Evolutionary conservation across 345 rosid species (phyloP).

Genomic region (Boechera retrofracta): DNA sequence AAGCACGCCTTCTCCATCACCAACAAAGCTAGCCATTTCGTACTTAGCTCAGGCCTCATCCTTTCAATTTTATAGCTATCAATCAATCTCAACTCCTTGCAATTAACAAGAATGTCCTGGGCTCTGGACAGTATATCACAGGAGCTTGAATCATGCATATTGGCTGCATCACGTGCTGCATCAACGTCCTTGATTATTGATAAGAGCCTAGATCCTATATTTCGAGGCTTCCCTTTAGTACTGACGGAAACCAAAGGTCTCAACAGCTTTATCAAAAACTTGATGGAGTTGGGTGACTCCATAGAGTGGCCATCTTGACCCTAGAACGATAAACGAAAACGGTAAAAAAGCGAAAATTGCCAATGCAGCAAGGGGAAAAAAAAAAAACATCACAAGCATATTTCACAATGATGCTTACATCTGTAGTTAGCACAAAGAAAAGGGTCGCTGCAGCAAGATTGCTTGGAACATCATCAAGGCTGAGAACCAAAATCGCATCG

Average conservation of each 20-base stretch:
- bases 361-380: not conserved
- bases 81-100: slow-evolving; percentile 66
- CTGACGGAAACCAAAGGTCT: slow-evolving; percentile 62
- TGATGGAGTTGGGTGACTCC: slow-evolving; percentile 67
- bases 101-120: slow-evolving; percentile 67
- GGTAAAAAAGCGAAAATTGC: not conserved
- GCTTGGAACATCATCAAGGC: slow-evolving; percentile 77
- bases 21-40: slow-evolving; percentile 87
- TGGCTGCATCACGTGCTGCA: too few species aligned
- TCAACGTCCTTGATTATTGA: slow-evolving; percentile 62
- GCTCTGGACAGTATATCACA: slow-evolving; percentile 65
- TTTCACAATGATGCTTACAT: slow-evolving; percentile 57
- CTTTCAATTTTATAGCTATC: slow-evolving; percentile 48
- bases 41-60: slow-evolving; percentile 71
- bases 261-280: slow-evolving; percentile 73
- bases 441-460: slow-evolving; percentile 86
- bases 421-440: slow-evolving; percentile 74
- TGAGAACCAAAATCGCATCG: slow-evolving; percentile 82
- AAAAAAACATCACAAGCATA: not conserved
- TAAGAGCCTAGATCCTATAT: slow-evolving; percentile 75
- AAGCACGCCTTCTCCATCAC: slow-evolving; percentile 89
- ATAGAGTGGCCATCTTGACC: slow-evolving; percentile 79
- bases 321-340: slow-evolving; percentile 50
- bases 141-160: slow-evolving; percentile 57
- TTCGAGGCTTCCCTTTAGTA: slow-evolving; percentile 57